phyloP scores from a whole-genome alignment of 371 early-diverging fungal genomes.

The Haplosporangium sp. region DNA sequence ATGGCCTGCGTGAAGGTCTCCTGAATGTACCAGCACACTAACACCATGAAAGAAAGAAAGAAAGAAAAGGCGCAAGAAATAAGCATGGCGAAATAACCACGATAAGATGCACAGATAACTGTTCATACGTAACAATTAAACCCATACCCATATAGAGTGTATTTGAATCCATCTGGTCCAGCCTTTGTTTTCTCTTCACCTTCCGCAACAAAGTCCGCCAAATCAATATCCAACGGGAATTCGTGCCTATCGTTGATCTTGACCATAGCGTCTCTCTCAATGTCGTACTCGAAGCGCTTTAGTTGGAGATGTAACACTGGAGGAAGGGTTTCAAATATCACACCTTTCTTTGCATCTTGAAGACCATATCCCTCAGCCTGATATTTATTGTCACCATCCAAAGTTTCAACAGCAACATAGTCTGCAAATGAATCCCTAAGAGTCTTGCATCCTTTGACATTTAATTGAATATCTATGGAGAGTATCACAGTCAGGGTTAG shows the following conservation, averaged over 20 bases:
- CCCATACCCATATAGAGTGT: slow-evolving; percentile 86
- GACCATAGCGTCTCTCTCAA: slow-evolving; percentile 89
- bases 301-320: slow-evolving; percentile 98
- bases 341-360: slow-evolving; percentile 97
- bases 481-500: not conserved
- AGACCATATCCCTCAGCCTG: slow-evolving; percentile 97
- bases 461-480: slow-evolving; percentile 87
- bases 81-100: not conserved
- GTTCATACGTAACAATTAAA: not conserved
- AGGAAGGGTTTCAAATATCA: slow-evolving; percentile 96
- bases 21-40: slow-evolving; percentile 97
- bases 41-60: not conserved
- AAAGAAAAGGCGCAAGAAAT: not conserved
- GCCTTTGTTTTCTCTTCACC: slow-evolving; percentile 64
- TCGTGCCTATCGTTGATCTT: slow-evolving; percentile 99
- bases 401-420: slow-evolving; percentile 89
- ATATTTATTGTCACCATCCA: slow-evolving; percentile 98
- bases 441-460: slow-evolving; percentile 93
- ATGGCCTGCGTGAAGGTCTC: slow-evolving; percentile 97
- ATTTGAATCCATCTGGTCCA: slow-evolving; percentile 75
- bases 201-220: slow-evolving; percentile 83
- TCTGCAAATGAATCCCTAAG: slow-evolving; percentile 93
- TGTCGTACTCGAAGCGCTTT: slow-evolving; percentile 98
- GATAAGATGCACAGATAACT: not conserved
- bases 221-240: slow-evolving; percentile 92